A percentile compares a stretch with the other conserved stretches of the same genome.
These are phyloP conservation scores for Sistotremastrum suecicum DNA, from an alignment of 768 basidiomycete species.

Conservation along the genomic window DNA sequence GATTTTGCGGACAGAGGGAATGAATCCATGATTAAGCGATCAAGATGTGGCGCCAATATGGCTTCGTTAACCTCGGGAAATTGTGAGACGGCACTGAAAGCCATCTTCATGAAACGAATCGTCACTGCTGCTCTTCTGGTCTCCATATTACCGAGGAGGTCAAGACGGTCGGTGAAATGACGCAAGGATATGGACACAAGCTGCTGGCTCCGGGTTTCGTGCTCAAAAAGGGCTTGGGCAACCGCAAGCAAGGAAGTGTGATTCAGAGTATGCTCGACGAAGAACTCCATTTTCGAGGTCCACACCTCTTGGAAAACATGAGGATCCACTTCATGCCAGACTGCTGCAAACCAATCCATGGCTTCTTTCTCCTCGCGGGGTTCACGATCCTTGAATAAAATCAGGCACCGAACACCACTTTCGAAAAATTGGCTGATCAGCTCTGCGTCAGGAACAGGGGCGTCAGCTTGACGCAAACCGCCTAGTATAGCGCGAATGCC, in stretches of 20 bases:
- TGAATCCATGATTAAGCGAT: constrained; percentile 89
- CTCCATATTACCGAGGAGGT: constrained; percentile 72
- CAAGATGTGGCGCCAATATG: constrained; percentile 85
- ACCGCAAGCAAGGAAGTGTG: constrained; percentile 72
- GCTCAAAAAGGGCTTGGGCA: constrained; percentile 67
- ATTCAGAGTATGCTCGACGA: constrained; percentile 66
- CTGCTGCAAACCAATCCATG: constrained; percentile 62
- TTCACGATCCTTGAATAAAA: constrained; percentile 56
- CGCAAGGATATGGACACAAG: constrained; percentile 81
- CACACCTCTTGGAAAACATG: constrained; percentile 95
- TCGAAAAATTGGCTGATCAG: constrained; percentile 81
- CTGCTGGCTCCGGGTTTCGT: constrained; percentile 64
- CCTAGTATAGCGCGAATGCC: constrained; percentile 72
- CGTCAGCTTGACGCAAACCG: constrained; percentile 67
- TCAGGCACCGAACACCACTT: constrained; percentile 71
- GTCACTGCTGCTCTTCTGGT: constrained; percentile 71
- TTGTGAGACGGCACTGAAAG: constrained; percentile 72
- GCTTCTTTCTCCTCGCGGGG: constrained; percentile 61
- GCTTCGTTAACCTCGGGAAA: constrained; percentile 71
- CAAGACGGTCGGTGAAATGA: constrained; percentile 72
- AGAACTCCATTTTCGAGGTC: constrained; percentile 85
- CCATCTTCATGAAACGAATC: constrained; percentile 90
- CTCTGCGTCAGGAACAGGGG: constrained; percentile 70
- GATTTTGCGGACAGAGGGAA: constrained; percentile 91
- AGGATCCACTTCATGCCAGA: constrained; percentile 69